A percentile compares a stretch with the other conserved stretches of the same genome.
Conservation (phyloP, 305 asterid genomes). For the Fraxinus ornus region DNA sequence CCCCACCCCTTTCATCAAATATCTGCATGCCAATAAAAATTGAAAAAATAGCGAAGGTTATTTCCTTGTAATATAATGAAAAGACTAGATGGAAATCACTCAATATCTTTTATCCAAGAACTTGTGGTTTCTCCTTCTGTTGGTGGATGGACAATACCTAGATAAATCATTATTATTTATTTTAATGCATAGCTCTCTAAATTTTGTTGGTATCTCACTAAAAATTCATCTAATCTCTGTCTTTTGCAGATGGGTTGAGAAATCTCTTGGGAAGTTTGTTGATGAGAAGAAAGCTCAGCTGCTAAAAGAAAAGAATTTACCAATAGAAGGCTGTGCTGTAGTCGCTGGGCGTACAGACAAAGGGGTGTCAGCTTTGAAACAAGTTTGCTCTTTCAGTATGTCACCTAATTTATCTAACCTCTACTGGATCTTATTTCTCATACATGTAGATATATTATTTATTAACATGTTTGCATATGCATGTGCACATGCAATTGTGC, state of each 20-base stretch:
- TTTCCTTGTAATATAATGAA: slow-evolving; percentile 4
- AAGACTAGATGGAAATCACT: background rate
- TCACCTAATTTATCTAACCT: slow-evolving; percentile 27
- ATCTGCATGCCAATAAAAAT: slow-evolving; percentile 5
- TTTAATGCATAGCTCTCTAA: background rate
- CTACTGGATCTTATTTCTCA: slow-evolving; percentile 13
- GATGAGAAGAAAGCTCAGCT: slow-evolving; percentile 71
- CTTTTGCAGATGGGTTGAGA: slow-evolving; percentile 63
- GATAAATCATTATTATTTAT: slow-evolving; percentile 4
- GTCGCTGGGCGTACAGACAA: slow-evolving; percentile 98
- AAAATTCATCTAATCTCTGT: background rate
- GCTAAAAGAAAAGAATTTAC: slow-evolving; percentile 74
- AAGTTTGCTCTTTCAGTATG: slow-evolving; percentile 92
- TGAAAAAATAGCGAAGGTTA: background rate
- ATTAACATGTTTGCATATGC: background rate
- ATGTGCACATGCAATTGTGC: background rate
- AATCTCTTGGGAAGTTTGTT: slow-evolving; percentile 73
- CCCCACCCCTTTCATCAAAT: background rate
- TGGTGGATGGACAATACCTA: slow-evolving; percentile 11
- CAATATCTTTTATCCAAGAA: background rate
- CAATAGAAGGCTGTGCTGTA: slow-evolving; percentile 61
- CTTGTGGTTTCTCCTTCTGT: background rate
- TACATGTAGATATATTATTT: background rate
- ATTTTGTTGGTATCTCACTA: background rate
- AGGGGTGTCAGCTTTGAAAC: slow-evolving; percentile 87